A percentile compares a stretch with the other conserved stretches of the same genome.
Evolutionary conservation across 192 early-diverging fungal species (phyloP).

Genomic region (Backusella luteola): DNA sequence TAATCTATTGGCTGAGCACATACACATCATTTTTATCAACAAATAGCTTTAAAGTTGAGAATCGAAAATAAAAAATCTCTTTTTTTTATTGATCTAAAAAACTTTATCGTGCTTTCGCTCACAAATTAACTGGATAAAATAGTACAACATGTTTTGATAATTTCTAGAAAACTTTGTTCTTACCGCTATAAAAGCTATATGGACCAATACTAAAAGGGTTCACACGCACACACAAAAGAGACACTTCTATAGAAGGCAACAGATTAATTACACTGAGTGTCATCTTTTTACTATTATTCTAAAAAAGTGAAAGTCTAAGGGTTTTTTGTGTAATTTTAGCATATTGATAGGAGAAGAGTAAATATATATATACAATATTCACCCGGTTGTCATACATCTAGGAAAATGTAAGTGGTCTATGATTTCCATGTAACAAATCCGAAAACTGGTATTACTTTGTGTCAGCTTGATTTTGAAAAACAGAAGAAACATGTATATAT

Average conservation of each 20-base stretch:
- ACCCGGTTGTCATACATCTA: neutral
- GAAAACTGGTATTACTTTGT: neutral
- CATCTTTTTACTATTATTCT: neutral
- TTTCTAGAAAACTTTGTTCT: neutral
- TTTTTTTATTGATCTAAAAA: neutral
- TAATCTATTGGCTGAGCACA: neutral
- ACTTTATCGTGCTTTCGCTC: neutral
- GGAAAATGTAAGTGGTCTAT: neutral
- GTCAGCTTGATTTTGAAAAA: neutral
- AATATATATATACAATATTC: neutral
- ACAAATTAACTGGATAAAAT: neutral
- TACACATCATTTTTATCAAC: neutral
- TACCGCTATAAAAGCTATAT: neutral
- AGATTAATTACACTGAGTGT: neutral
- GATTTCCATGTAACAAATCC: neutral
- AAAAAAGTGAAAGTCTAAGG: neutral
- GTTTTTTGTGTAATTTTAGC: neutral
- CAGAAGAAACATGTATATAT: neutral
- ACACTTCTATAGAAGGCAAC: neutral
- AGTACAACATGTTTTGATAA: neutral
- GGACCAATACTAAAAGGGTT: neutral
- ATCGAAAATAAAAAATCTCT: neutral
- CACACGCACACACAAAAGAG: neutral
- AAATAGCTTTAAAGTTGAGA: no score
- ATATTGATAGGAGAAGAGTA: neutral